Base-by-base conservation (phyloP, 2,329 filamentous ascomycete species). In the Colletotrichum musae region DNA sequence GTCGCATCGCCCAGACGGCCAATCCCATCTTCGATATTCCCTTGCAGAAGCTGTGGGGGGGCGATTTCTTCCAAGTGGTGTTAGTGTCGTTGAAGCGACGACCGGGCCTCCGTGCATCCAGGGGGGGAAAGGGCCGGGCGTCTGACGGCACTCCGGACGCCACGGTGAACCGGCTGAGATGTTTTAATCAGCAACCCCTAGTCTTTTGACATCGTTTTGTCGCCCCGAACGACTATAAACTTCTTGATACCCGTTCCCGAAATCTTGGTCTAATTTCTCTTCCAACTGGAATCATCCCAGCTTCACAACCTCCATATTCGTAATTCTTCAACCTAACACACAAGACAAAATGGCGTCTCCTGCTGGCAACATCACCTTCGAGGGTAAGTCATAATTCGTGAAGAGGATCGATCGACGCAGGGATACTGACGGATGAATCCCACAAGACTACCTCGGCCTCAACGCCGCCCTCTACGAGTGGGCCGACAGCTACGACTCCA, bases 401-500 rank as follows among this genome's bases (percentile, higher is more conserved):
- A n/a, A n/a, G n/a, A n/a, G n/a, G n/a, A n/a, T n/a, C n/a, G n/a
- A 9, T 36, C 7, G 7, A 9, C 9, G 4, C 7, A 32, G 9
- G 32, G 32, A 24, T 9, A 82, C 80, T 90, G 90, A 76, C 43
- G 0, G 13, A 24, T 24, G 1, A 1, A 12, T 9, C 1, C 5
- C 16, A 4, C 21, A 70, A 85, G 86, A 88, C 74, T 84, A 84
- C 73, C 82, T 87, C 75, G 85, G 85, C 58, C 80, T 84, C 75
- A 82, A 80, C 68, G 77, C 83, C 58, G 81, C 84, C 43, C 80
- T 84, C 73, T 90, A 87, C 78, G 86, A 90, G 75, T 91, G 89
- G 88, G 88, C 87, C 62, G 88, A 90, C 77, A 88, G 86, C 81
- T 91, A 91, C 79, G 89, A 91, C 78, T 85, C 85, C 77, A 91